phyloP scores from a whole-genome alignment of 192 early-diverging fungal genomes.

The Podila clonocystis region DNA sequence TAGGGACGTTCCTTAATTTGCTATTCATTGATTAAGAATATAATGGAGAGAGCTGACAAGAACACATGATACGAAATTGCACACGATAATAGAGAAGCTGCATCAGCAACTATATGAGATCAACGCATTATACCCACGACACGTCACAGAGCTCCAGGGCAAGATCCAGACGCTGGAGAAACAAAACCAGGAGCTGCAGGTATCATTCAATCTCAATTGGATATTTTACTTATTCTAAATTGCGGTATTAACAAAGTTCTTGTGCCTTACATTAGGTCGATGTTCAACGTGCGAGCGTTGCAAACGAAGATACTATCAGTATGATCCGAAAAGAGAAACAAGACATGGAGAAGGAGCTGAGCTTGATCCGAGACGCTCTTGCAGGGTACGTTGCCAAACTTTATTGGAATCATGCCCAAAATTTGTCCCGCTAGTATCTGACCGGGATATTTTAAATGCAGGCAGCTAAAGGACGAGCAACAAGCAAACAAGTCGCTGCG shows the following conservation, averaged over 20 bases:
- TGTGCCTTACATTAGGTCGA: slow-evolving; percentile 26
- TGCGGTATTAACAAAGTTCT: not conserved
- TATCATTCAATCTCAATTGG: not conserved
- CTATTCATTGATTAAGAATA: not conserved
- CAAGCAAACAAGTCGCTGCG: slow-evolving; percentile 18
- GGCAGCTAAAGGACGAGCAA: slow-evolving; percentile 42
- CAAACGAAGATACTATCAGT: slow-evolving; percentile 54
- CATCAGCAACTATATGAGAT: slow-evolving; percentile 63
- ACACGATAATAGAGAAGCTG: slow-evolving; percentile 45
- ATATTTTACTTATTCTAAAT: not conserved
- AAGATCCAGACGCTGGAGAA: slow-evolving; percentile 62
- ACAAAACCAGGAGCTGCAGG: slow-evolving; percentile 58
- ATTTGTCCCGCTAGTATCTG: not conserved
- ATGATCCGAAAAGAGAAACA: slow-evolving; percentile 51
- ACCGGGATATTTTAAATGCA: not conserved
- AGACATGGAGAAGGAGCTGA: slow-evolving; percentile 45
- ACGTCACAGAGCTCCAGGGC: slow-evolving; percentile 55
- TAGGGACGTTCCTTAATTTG: slow-evolving; percentile 25
- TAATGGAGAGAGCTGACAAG: not conserved
- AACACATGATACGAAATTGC: not conserved
- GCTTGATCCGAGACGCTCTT: slow-evolving; percentile 35
- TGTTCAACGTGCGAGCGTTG: slow-evolving; percentile 48
- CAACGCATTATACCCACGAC: slow-evolving; percentile 59
- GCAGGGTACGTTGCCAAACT: slow-evolving; percentile 20
- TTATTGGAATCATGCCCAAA: not conserved